Evolutionary conservation across 2,329 filamentous ascomycete species (phyloP).

Genomic region (Boeremia exigua): DNA sequence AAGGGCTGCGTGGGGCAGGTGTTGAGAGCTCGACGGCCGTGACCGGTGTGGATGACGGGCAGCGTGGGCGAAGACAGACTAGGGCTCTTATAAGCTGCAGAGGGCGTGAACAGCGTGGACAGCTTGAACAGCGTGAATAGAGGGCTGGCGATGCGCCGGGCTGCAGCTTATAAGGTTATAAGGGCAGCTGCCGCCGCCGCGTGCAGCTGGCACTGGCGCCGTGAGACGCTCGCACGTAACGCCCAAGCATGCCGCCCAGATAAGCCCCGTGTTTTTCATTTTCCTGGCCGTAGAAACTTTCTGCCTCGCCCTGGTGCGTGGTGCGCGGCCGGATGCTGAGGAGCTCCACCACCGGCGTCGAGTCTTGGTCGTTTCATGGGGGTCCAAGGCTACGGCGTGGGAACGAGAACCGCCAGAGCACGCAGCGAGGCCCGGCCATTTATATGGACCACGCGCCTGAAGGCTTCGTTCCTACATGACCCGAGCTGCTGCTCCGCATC

Average conservation of each 20-base stretch:
- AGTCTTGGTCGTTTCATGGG: slow-evolving; percentile 28
- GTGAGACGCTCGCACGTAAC: slow-evolving; percentile 27
- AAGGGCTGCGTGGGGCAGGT: slow-evolving; percentile 37
- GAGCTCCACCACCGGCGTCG: slow-evolving; percentile 20
- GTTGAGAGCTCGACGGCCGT: slow-evolving; percentile 17
- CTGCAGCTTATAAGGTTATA: slow-evolving; percentile 8
- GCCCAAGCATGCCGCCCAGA: slow-evolving; percentile 32
- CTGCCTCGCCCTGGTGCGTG: slow-evolving; percentile 24
- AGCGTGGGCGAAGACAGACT: neutral
- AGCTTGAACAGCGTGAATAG: too few species aligned
- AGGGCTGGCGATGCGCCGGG: slow-evolving; percentile 5
- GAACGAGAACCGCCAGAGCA: slow-evolving; percentile 16
- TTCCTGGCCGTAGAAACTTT: slow-evolving; percentile 31
- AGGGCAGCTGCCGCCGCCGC: slow-evolving; percentile 3
- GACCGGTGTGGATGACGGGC: slow-evolving; percentile 5
- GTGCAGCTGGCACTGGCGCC: slow-evolving; percentile 10
- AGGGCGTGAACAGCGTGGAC: neutral
- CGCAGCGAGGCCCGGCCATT: slow-evolving; percentile 28
- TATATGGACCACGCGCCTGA: slow-evolving; percentile 29
- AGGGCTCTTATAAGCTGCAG: slow-evolving; percentile 5
- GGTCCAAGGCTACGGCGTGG: slow-evolving; percentile 19
- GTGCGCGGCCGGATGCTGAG: slow-evolving; percentile 33
- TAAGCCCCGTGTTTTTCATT: slow-evolving; percentile 35
- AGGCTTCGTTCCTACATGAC: slow-evolving; percentile 32
- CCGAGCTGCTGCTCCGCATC: slow-evolving; percentile 30